phyloP scores from a whole-genome alignment of 1,284 basidiomycete species.

The Cryptococcus sp. region DNA sequence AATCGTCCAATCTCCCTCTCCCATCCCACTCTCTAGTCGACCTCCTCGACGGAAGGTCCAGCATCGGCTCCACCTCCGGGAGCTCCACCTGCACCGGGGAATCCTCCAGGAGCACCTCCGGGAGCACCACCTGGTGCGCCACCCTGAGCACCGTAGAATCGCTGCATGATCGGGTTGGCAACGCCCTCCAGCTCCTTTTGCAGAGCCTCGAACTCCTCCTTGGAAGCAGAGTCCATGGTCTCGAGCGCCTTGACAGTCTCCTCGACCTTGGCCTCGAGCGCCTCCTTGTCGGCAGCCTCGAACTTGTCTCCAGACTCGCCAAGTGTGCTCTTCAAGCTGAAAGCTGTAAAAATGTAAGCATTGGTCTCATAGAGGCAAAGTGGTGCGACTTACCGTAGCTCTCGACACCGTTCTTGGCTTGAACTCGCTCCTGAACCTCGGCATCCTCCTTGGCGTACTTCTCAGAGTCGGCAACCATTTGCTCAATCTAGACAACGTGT shows the following conservation, averaged over 20 bases:
- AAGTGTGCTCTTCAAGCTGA: slow-evolving; percentile 91
- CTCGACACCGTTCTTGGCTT: slow-evolving; percentile 82
- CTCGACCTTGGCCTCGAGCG: slow-evolving; percentile 76
- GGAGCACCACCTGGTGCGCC: slow-evolving; percentile 29
- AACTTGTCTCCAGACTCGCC: slow-evolving; percentile 82
- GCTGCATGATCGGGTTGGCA: slow-evolving; percentile 61
- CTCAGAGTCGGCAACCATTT: slow-evolving; percentile 91
- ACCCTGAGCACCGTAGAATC: slow-evolving; percentile 50
- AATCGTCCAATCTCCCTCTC: neutral
- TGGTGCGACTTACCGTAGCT: too few relatives aligned
- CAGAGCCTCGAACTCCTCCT: slow-evolving; percentile 89
- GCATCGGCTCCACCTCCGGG: slow-evolving; percentile 54
- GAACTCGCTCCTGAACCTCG: slow-evolving; percentile 61
- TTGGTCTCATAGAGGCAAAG: too few relatives aligned
- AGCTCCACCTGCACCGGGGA: slow-evolving; percentile 55
- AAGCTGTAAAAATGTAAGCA: too few relatives aligned
- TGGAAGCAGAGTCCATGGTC: slow-evolving; percentile 70
- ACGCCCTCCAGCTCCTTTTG: slow-evolving; percentile 92
- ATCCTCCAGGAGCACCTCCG: slow-evolving; percentile 40
- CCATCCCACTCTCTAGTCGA: slow-evolving; percentile 47
- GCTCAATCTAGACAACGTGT: too few relatives aligned
- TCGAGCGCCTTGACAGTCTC: slow-evolving; percentile 89
- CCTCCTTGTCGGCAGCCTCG: slow-evolving; percentile 77
- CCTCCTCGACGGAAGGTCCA: slow-evolving; percentile 55
- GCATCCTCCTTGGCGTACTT: slow-evolving; percentile 52